A percentile compares a stretch with the other conserved stretches of the same genome.
Evolutionary conservation across 1,139 yeast genomes (phyloP).

Genomic region (Yamadazyma songkhlaensis): DNA sequence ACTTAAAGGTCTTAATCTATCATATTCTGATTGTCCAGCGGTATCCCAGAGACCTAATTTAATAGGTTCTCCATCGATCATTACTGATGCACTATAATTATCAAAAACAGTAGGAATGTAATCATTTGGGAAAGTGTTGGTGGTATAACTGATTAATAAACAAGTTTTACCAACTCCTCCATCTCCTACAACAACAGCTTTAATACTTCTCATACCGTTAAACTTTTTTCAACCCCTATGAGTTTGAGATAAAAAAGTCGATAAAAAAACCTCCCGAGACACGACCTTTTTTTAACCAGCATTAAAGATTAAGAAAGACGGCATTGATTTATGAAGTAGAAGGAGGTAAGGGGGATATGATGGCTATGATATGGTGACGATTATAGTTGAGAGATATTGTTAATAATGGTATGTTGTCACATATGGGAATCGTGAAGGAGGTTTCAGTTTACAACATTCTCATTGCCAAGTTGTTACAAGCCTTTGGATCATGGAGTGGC

Average conservation of each 20-base stretch:
- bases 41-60: slow-evolving; percentile 94
- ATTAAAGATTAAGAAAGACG: too few species aligned
- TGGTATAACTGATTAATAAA: slow-evolving; percentile 82
- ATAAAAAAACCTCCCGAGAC: too few species aligned
- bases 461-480: too few species aligned
- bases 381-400: too few species aligned
- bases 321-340: too few species aligned
- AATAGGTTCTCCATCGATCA: slow-evolving; percentile 78
- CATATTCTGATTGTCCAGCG: slow-evolving; percentile 96
- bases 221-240: neutral
- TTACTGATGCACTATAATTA: slow-evolving; percentile 83
- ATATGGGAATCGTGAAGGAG: too few species aligned
- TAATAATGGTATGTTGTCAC: too few species aligned
- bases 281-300: too few species aligned
- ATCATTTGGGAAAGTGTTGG: slow-evolving; percentile 92
- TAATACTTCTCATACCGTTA: slow-evolving; percentile 73
- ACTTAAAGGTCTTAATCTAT: slow-evolving; percentile 83
- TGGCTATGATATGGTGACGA: too few species aligned
- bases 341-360: too few species aligned
- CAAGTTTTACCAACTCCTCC: slow-evolving; percentile 98
- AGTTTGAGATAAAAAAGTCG: neutral
- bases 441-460: too few species aligned
- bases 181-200: slow-evolving; percentile 95
- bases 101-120: slow-evolving; percentile 94
- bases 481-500: too few species aligned